Conservation (phyloP, 768 basidiomycete genomes). For the Boletus vermiculosoides region DNA sequence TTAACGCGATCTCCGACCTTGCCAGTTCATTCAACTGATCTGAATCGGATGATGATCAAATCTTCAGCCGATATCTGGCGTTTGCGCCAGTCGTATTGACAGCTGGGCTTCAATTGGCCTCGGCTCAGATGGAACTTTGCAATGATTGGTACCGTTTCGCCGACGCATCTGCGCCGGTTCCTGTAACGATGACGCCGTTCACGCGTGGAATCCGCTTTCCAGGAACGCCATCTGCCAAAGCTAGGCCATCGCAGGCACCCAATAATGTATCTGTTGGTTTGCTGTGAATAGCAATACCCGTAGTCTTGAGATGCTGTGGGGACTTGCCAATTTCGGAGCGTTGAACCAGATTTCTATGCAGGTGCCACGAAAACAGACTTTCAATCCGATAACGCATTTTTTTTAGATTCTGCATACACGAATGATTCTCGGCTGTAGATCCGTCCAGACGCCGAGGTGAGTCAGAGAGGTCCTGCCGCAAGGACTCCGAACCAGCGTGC, state of each 20-base stretch:
- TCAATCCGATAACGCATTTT: background rate
- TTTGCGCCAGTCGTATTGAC: no score
- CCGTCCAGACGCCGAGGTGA: background rate
- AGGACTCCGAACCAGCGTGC: no score
- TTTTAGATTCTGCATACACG: background rate
- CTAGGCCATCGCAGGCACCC: background rate
- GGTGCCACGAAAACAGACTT: background rate
- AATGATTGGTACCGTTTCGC: background rate
- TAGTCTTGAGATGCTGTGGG: background rate
- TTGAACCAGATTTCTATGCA: background rate
- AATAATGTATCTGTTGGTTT: background rate
- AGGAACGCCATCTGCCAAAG: background rate
- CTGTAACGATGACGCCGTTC: background rate
- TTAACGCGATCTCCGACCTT: background rate
- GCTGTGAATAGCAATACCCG: background rate
- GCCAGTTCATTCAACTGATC: background rate
- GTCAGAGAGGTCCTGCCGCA: background rate
- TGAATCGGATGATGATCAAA: background rate
- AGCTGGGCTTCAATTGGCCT: background rate
- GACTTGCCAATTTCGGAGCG: background rate
- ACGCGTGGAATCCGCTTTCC: background rate
- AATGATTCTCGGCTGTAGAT: no score
- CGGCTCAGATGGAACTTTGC: background rate
- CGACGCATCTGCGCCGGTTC: background rate
- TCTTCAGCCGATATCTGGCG: background rate